These are phyloP conservation scores for Mercurialis annua DNA, from an alignment of 345 rosid genomes.

Conservation along the genomic window DNA sequence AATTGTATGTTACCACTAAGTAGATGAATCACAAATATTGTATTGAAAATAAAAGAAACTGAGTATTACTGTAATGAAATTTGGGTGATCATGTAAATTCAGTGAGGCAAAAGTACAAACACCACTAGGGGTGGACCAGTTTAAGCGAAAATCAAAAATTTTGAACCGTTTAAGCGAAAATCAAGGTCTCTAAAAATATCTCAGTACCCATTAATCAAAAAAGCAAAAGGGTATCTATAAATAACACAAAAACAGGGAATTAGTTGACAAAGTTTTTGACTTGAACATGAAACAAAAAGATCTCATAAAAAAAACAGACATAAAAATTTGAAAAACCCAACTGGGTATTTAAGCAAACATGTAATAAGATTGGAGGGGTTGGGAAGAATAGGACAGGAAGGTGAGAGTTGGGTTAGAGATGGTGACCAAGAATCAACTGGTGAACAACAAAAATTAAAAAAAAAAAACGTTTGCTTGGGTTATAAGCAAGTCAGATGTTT, in stretches of 20 bases:
- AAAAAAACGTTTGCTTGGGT: conserved; percentile 45
- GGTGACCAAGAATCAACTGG: conserved; percentile 88
- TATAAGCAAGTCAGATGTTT: conserved; percentile 41
- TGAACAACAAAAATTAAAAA: too few species aligned
- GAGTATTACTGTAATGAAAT: conserved; percentile 4
- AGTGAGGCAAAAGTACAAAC: conserved; percentile 37
- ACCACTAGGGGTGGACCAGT: conserved; percentile 23
- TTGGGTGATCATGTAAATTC: conserved; percentile 36
- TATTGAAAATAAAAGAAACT: background rate
- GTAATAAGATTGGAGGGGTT: conserved; percentile 20
- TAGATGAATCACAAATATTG: conserved; percentile 8
- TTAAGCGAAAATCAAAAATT: background rate
- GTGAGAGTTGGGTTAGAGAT: conserved; percentile 74
- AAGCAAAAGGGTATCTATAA: background rate
- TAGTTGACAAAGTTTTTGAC: background rate
- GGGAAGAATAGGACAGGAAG: conserved; percentile 55
- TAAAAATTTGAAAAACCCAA: conserved; percentile 15
- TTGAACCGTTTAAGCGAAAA: background rate
- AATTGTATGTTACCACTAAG: conserved; percentile 15
- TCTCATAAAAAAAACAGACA: background rate
- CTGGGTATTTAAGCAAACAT: conserved; percentile 25
- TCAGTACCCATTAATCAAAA: conserved; percentile 11
- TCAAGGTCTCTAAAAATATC: too few species aligned
- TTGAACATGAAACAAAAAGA: background rate
- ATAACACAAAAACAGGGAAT: background rate